Evolutionary conservation across 2,329 filamentous ascomycete species (phyloP), one percentile per base, ranked within the genome.

Genomic region (Sphaerostilbella broomeana): DNA sequence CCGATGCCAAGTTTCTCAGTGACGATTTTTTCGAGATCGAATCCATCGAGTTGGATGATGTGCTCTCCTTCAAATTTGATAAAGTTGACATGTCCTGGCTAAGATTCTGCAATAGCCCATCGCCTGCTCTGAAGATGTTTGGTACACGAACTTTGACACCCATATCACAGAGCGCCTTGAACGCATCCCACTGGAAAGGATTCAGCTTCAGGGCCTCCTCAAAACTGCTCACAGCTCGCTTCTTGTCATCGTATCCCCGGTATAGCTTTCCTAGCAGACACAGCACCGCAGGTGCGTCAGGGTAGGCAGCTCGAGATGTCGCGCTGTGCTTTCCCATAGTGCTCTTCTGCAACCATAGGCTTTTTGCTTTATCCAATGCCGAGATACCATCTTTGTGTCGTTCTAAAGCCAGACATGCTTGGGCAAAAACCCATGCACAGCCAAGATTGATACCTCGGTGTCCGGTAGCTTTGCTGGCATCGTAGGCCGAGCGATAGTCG

Each of bases 171-270:
- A 98, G 73, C 12, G 79, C 83, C 16, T 82, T 80, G 54, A 97
- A 97, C 0, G 90, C 89, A 68, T 98, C 92, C 92, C 92, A 98
- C 77, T 95, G 92, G 62, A 97, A 90, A 2, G 92, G 89, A 55
- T 97, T 98, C 39, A 81, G 62, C 63, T 89, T 94, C 52, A 98
- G 67, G 5, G 89, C 79, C 44, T 94, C 87, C 50, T 94, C 87
- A 57, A 92, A 97, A 59, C 79, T 87, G 49, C 84, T 77, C 12
- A 90, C 79, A 6, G 92, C 89, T 61, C 86, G 88, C 51, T 84
- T 84, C 54, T 84, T 84, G 53, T 86, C 75, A 51, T 95, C 84
- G 52, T 92, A 82, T 3, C 77, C 86, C 34, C 84, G 79, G 66
- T 88, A 90, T 19, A 98, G 69, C 63, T 94, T 95, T 18, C 87